Conservation (phyloP, 176 grass and related monocot genomes). For the Oryza australiensis region DNA sequence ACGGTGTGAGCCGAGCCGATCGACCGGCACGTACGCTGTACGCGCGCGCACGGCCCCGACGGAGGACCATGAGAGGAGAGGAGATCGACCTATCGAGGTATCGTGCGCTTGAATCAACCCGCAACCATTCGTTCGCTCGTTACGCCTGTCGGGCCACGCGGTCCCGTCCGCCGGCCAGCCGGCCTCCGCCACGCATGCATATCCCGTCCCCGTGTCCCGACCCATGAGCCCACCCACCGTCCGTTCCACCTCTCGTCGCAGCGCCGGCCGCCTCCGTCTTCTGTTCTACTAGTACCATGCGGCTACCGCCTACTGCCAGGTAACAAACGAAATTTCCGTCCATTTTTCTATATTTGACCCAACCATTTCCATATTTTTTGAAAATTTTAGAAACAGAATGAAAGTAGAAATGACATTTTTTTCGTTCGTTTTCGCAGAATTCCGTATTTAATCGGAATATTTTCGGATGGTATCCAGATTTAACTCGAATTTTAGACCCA, state of each 20-base stretch:
- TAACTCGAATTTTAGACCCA: too few species aligned
- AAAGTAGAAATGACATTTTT: too few species aligned
- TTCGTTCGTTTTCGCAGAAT: too few species aligned
- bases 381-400: too few species aligned
- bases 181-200: not conserved
- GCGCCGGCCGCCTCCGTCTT: not conserved
- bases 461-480: too few species aligned
- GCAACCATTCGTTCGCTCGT: constrained; percentile 22
- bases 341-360: too few species aligned
- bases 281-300: not conserved
- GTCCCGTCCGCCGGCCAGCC: not conserved
- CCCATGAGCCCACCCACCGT: not conserved
- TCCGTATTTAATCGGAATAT: too few species aligned
- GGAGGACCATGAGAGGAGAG: not conserved
- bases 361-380: too few species aligned
- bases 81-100: not conserved
- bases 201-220: not conserved
- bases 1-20: not conserved
- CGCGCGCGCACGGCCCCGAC: not conserved
- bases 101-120: constrained; percentile 34
- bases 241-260: too few species aligned
- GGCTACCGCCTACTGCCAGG: too few species aligned
- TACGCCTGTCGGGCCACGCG: not conserved
- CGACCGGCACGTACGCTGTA: not conserved
- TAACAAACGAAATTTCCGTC: too few species aligned